A percentile compares a stretch with the other conserved stretches of the same genome.
Conservation (phyloP, 2,329 filamentous ascomycete species). For the Monilinia fructigena region DNA sequence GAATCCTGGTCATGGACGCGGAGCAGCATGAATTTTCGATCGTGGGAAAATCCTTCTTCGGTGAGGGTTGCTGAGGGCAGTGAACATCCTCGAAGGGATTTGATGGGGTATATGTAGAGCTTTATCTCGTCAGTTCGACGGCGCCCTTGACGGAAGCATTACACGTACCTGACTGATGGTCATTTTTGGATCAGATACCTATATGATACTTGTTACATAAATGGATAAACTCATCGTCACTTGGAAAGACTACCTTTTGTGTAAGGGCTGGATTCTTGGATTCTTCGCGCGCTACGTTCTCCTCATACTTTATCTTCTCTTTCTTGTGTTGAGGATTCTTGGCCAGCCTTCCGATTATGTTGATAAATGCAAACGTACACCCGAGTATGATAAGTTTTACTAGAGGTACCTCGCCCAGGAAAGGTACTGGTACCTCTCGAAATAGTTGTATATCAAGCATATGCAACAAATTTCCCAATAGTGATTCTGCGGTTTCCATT, state of each 20-base stretch:
- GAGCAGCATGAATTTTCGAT: slow-evolving; percentile 70
- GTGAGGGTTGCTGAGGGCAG: slow-evolving; percentile 55
- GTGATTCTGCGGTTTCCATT: background rate
- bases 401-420: background rate
- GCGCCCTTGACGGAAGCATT: too few species aligned
- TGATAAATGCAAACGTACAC: too few species aligned
- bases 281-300: too few species aligned
- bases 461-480: background rate
- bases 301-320: too few species aligned
- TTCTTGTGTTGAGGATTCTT: too few species aligned
- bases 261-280: background rate
- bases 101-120: slow-evolving; percentile 74
- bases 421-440: background rate
- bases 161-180: slow-evolving; percentile 15
- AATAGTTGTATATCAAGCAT: background rate
- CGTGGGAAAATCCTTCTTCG: slow-evolving; percentile 61
- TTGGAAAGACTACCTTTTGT: background rate
- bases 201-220: background rate
- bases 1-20: slow-evolving; percentile 44
- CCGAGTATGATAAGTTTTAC: background rate
- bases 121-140: slow-evolving; percentile 36
- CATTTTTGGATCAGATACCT: slow-evolving; percentile 12
- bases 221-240: background rate
- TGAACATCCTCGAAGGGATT: slow-evolving; percentile 63
- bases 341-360: too few species aligned